Conservation (phyloP, 2,329 filamentous ascomycete species). For the Calonectria pseudoreteaudii region DNA sequence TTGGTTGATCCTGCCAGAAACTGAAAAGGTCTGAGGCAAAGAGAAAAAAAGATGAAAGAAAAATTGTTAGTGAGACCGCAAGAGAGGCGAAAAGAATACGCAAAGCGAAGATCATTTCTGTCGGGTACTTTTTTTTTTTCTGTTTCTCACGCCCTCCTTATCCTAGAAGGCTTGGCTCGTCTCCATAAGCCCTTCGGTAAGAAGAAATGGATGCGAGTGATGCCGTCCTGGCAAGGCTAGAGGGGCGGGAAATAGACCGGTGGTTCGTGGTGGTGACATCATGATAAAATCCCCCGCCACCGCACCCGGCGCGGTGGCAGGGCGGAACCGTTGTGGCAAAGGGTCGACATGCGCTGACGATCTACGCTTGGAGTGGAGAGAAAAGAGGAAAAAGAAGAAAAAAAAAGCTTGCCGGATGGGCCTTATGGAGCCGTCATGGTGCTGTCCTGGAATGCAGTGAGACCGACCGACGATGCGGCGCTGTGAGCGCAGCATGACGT, state of each 20-base stretch:
- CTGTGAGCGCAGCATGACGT: neutral
- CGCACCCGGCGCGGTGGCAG: constrained; percentile 1
- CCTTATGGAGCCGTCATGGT: neutral
- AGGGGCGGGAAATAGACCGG: neutral
- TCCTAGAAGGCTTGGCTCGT: neutral
- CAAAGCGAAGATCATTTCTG: neutral
- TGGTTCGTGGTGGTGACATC: neutral
- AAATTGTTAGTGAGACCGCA: neutral
- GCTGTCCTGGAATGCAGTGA: neutral
- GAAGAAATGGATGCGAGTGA: neutral
- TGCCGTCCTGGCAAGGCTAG: neutral
- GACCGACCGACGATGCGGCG: neutral
- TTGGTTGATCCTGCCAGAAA: neutral
- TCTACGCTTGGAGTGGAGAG: neutral
- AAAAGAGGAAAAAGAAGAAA: neutral
- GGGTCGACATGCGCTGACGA: neutral
- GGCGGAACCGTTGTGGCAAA: neutral
- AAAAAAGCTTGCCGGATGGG: neutral
- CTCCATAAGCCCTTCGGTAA: neutral
- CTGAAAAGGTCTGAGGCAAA: neutral
- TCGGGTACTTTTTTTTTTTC: neutral
- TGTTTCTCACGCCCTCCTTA: neutral
- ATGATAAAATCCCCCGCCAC: neutral
- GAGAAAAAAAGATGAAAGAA: neutral
- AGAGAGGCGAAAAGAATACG: neutral